Base-by-base conservation (phyloP, 2,329 filamentous ascomycete genomes). In the Leptographium flavum region DNA sequence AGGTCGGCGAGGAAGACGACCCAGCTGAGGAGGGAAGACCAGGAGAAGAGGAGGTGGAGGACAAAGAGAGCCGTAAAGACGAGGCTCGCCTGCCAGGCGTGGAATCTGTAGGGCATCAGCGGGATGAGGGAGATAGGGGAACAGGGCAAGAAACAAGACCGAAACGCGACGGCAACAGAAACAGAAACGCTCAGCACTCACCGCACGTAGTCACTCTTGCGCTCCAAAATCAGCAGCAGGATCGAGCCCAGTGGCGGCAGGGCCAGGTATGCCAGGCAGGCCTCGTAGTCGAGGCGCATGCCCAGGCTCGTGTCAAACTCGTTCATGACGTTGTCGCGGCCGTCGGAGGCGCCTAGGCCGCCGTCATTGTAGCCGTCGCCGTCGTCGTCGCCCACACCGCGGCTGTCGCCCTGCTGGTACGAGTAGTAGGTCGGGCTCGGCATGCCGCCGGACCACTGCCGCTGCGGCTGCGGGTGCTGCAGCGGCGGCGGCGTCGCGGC, bases 191-290 rank as follows among this genome's bases (percentile, higher is more conserved):
- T n/a, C n/a, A n/a, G n/a, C n/a, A n/a, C n/a, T 47, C 64, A 90
- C 84, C 92, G 76, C 47, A 98, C 92, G 63, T 94, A 98, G 65
- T 98, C 92, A 58, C 87, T 95, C 68, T 94, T 92, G 58, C 88
- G 79, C 71, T 98, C 92, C 51, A 90, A 60, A 38, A 96, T 74
- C 53, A 98, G 64, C 54, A 98, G 64, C 53, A 94, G 61, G 23
- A 95, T 85, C 3, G 83, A 85, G 3, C 90, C 92, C 0, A 88
- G 71, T 1, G 92, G 92, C 50, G 92, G 92, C 14, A 94, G 65
- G 42, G 83, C 69, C 50, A 95, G 60, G 61, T 98, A 98, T 43
- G 92, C 90, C 57, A 95, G 65, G 59, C 82, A 85, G 6, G 92
- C 90, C 68, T 96, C 90, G 58, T 90, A 83, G 58, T 94, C 87